Evolutionary conservation across 495 filamentous ascomycete genomes (phyloP), one percentile per base, ranked within the genome.

Genomic region (Pseudevernia furfuracea): DNA sequence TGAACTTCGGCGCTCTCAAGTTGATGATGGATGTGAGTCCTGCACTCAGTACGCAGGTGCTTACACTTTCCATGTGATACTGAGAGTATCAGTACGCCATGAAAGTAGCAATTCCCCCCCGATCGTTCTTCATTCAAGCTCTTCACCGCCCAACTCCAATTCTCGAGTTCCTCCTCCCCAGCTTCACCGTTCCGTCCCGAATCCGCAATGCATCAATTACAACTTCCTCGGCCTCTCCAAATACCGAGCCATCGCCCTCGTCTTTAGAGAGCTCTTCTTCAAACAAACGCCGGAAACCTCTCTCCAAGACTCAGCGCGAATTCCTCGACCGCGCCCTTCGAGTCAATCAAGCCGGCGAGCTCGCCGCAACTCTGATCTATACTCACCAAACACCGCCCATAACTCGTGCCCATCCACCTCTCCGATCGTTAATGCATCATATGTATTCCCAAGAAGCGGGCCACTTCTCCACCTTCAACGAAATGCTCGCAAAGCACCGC

Each of bases 371-470:
- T 34, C 81, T 93, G 34, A 96, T 96, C 71, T 96, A 95, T 77
- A 84, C 81, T 4, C 84, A 89, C 19, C 91, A 96, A 74, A 91
- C 81, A 9, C 89, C 87, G 0, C 88, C 90, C 38, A 74, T 97
- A 58, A 76, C 87, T 61, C 84, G 86, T 58, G 79, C 84, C 0
- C 87, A 98, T 71, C 91, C 93, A 1, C 90, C 94, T 72, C 86
- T 98, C 28, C 85, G 89, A 19, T 85, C 89, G 0, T 76, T 97
- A 23, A 96, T 98, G 89, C 85, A 88, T 64, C 94, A 97, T 79
- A 98, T 98, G 95, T 92, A 96, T 80, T 90, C 93, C 68, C 94
- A 98, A 73, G 94, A 98, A 79, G 90, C 87, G 9, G 85, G 82
- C 11, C 94, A 98, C 74, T 84, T 97, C 66, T 70, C 77, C 19